Base-by-base conservation (phyloP, 2,329 filamentous ascomycete genomes). In the Aspergillus tanneri region DNA sequence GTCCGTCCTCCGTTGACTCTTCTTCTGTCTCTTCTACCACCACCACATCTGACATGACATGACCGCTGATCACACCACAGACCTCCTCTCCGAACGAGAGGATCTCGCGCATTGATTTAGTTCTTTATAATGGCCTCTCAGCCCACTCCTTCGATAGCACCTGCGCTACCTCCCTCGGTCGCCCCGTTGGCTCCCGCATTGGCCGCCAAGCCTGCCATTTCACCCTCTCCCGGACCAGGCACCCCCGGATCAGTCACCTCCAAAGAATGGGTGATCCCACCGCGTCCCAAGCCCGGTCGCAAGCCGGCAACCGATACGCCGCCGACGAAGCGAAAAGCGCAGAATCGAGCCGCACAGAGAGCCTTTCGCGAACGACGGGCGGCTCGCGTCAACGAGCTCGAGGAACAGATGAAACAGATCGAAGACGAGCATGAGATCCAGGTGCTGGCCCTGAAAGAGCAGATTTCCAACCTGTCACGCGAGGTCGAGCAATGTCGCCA, bases 221-320 rank as follows among this genome's bases (percentile, higher is more conserved):
- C 71, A 58, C 63, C 70, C 23, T 69, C 65, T 10, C 66, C 72
- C 14, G 63, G 65, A 25, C 65, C 69, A 28, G 56, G 67, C 28
- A 69, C 71, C 7, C 67, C 72, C 50, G 63, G 71, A 44, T 75
- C 78, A 43, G 82, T 91, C 67, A 92, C 88, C 27, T 87, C 82
- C 60, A 91, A 85, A 69, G 87, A 92, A 82, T 93, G 88, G 88
- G 80, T 92, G 19, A 84, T 93, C 36, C 88, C 88, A 19, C 88
- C 88, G 22, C 81, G 88, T 52, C 88, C 88, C 38, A 92, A 91
- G 77, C 92, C 93, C 18, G 92, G 92, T 40, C 84, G 92, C 59
- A 97, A 97, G 77, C 91, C 92, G 3, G 89, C 90, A 38, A 95
- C 89, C 27, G 91, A 96, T 65, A 95, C 91, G 43, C 90, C 91